Evolutionary conservation across 345 rosid species (phyloP).

Genomic region (Clausena lansium): DNA sequence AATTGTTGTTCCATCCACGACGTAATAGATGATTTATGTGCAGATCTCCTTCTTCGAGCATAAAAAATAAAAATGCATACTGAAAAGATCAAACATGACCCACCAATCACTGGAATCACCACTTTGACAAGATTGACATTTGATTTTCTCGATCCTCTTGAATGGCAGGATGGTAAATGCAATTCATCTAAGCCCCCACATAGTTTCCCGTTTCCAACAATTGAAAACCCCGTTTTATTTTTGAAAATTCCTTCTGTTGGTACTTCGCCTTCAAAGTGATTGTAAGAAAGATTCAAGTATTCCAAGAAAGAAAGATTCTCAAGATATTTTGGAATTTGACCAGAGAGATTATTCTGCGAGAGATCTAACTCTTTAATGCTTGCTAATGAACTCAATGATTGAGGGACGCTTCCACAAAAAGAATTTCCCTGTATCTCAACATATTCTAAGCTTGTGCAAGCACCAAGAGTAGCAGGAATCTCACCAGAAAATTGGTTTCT

Average conservation of each 20-base stretch:
- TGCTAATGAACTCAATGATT: conserved; percentile 4
- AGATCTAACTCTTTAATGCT: neutral
- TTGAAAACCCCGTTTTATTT: no score
- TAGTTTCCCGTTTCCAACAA: no score
- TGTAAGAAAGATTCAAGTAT: no score
- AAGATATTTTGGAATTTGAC: conserved; percentile 13
- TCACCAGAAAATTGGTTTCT: conserved; percentile 3
- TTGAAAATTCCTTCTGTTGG: no score
- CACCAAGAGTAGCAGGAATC: conserved; percentile 15
- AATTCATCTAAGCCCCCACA: no score
- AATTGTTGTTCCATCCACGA: neutral
- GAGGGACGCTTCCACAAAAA: conserved; percentile 13
- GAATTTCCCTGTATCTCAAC: conserved; percentile 4
- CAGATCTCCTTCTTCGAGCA: neutral
- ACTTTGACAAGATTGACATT: neutral
- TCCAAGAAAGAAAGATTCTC: neutral
- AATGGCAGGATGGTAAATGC: conserved; percentile 2
- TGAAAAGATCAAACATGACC: neutral
- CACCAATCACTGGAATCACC: neutral
- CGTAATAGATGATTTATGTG: neutral
- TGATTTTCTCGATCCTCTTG: neutral
- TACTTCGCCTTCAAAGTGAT: no score
- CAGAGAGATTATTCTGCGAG: conserved; percentile 12
- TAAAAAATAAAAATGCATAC: neutral
- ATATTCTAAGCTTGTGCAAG: conserved; percentile 1